Evolutionary conservation across 352 stramenopile species (phyloP).

Genomic region (Phytophthora pini): DNA sequence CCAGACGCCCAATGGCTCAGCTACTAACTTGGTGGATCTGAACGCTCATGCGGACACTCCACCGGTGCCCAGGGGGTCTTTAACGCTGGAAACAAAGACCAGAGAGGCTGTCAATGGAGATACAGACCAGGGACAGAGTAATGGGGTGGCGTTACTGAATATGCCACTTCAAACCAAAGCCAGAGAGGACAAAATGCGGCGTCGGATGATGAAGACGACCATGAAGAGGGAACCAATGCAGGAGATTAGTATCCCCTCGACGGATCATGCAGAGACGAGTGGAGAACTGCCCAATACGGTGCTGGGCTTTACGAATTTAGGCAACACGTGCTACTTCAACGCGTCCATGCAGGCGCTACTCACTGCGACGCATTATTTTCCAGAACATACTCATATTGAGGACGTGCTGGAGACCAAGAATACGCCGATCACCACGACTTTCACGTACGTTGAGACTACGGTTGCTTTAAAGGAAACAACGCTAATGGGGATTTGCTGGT

Average conservation of each 20-base stretch:
- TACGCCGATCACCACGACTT: constrained; percentile 89
- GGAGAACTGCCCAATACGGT: constrained; percentile 44
- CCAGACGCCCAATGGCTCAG: constrained; percentile 29
- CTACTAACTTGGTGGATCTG: constrained; percentile 16
- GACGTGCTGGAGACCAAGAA: constrained; percentile 67
- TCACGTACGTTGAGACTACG: constrained; percentile 48
- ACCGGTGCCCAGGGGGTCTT: constrained; percentile 7
- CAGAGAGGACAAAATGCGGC: constrained; percentile 35
- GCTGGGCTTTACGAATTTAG: constrained; percentile 88
- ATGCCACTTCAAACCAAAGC: constrained; percentile 45
- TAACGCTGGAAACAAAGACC: constrained; percentile 16
- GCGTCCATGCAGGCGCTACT: constrained; percentile 90
- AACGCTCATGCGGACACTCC: constrained; percentile 20
- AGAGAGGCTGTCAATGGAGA: constrained; percentile 1
- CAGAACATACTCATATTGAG: constrained; percentile 54
- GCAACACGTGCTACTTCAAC: constrained; percentile 96
- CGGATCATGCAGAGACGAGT: not conserved
- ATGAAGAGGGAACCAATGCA: constrained; percentile 20
- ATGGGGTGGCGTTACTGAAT: constrained; percentile 31
- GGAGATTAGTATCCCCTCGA: constrained; percentile 19
- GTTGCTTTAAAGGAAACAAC: not conserved
- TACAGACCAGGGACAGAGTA: constrained; percentile 3
- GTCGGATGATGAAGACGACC: constrained; percentile 28
- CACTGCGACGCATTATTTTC: constrained; percentile 86
- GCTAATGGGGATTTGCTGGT: constrained; percentile 8